Evolutionary conservation across 225 moss, liverwort and hornwort species (phyloP).

Genomic region (Straminergon stramineum): DNA sequence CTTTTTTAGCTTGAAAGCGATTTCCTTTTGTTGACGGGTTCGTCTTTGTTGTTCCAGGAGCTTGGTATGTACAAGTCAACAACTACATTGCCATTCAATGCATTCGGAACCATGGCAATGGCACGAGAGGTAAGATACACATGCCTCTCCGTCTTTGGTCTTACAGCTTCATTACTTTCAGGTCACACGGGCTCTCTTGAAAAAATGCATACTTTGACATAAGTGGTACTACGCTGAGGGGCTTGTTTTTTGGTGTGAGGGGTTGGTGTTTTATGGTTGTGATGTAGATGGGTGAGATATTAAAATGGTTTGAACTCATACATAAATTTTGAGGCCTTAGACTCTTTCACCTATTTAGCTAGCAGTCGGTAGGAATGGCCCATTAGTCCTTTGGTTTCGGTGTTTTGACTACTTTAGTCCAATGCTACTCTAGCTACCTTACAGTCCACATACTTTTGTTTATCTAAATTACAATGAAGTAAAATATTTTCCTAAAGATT

Average conservation of each 20-base stretch:
- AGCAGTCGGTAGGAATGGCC: not conserved
- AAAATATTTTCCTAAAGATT: not conserved
- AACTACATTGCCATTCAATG: slow-evolving; percentile 89
- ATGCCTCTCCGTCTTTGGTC: not conserved
- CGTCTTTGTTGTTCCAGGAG: slow-evolving; percentile 37
- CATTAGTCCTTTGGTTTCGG: not conserved
- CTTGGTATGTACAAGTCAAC: slow-evolving; percentile 73
- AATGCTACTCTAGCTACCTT: not conserved
- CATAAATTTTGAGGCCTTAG: not conserved
- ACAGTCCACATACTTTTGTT: not conserved
- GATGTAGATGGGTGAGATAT: not conserved
- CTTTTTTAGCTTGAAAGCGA: not conserved
- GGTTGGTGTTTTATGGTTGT: not conserved
- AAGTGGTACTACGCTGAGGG: not conserved
- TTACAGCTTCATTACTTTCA: not conserved
- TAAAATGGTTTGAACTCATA: not conserved
- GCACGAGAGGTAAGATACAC: slow-evolving; percentile 60
- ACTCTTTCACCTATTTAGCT: not conserved
- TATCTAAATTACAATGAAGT: not conserved
- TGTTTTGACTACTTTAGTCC: not conserved
- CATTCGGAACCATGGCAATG: slow-evolving; percentile 97
- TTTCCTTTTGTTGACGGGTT: not conserved
- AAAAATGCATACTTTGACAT: not conserved
- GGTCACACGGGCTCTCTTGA: not conserved
- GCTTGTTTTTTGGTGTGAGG: not conserved